These are phyloP conservation scores for Hypoxylon rubiginosum DNA, from an alignment of 2,329 filamentous ascomycete species.

Conservation along the genomic window DNA sequence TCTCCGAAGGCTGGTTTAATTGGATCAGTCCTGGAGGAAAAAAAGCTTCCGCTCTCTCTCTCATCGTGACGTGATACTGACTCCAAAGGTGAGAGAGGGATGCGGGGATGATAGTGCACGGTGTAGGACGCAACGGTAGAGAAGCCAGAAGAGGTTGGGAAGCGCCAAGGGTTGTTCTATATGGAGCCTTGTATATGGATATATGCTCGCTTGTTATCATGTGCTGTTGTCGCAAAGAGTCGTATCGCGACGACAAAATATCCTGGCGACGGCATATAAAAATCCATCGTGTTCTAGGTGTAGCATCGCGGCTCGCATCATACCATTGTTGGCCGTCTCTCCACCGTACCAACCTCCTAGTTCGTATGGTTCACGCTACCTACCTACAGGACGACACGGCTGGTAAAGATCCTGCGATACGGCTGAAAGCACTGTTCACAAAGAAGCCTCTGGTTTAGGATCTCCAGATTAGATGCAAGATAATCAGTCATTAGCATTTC, in stretches of 20 bases:
- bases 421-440: conserved; percentile 21
- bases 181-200: conserved; percentile 23
- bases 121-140: conserved; percentile 24
- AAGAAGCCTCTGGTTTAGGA: conserved; percentile 4
- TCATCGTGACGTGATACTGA: conserved; percentile 16
- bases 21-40: background rate
- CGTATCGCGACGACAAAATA: conserved; percentile 20
- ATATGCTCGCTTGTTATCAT: conserved; percentile 14
- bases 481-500: background rate
- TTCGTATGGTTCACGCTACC: conserved; percentile 28
- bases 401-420: conserved; percentile 23
- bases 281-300: conserved; percentile 14
- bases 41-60: conserved; percentile 1
- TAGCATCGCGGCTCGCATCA: conserved; percentile 21
- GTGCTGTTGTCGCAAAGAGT: conserved; percentile 20
- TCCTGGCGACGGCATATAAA: conserved; percentile 24
- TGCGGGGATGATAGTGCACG: conserved; percentile 32
- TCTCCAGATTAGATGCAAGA: background rate
- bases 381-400: conserved; percentile 12
- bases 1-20: conserved; percentile 10
- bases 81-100: conserved; percentile 9
- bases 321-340: conserved; percentile 18
- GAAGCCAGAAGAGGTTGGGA: conserved; percentile 8
- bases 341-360: conserved; percentile 26
- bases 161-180: conserved; percentile 28